A percentile compares a stretch with the other conserved stretches of the same genome.
Conservation (phyloP, 2,329 filamentous ascomycete species). For the Sporothrix variecibatus region DNA sequence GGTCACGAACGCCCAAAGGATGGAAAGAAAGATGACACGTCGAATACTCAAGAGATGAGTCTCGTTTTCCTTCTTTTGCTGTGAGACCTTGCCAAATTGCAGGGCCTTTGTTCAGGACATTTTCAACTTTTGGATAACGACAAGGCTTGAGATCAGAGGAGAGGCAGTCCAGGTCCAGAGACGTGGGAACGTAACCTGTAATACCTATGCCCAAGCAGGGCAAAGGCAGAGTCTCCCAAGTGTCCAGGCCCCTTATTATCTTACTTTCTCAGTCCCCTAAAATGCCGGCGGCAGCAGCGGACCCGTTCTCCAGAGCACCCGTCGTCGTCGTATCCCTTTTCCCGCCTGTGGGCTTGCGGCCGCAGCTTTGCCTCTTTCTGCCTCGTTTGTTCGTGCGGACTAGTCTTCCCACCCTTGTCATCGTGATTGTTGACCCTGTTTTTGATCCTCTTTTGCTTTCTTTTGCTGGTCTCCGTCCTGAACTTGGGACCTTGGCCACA, state of each 20-base stretch:
- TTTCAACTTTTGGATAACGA: conserved; percentile 6
- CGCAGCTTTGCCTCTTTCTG: conserved; percentile 12
- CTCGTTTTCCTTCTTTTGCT: neutral
- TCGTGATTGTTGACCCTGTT: neutral
- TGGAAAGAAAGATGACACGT: neutral
- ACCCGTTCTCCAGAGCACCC: neutral
- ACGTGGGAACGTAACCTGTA: conserved; percentile 2
- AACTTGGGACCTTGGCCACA: neutral
- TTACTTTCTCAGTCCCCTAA: neutral
- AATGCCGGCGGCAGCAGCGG: neutral
- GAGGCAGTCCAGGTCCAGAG: neutral
- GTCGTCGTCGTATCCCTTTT: neutral
- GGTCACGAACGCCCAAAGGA: neutral
- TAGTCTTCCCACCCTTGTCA: neutral
- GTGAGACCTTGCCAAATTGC: neutral
- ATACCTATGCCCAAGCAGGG: neutral
- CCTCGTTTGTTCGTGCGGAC: neutral
- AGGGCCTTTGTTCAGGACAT: neutral
- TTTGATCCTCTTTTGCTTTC: neutral
- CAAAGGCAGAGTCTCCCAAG: neutral
- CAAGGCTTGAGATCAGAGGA: neutral
- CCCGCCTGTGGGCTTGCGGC: neutral
- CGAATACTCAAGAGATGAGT: neutral
- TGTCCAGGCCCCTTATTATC: neutral
- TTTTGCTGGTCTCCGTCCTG: neutral